Conservation (phyloP, 495 filamentous ascomycete species). For the Tuber aestivum region DNA sequence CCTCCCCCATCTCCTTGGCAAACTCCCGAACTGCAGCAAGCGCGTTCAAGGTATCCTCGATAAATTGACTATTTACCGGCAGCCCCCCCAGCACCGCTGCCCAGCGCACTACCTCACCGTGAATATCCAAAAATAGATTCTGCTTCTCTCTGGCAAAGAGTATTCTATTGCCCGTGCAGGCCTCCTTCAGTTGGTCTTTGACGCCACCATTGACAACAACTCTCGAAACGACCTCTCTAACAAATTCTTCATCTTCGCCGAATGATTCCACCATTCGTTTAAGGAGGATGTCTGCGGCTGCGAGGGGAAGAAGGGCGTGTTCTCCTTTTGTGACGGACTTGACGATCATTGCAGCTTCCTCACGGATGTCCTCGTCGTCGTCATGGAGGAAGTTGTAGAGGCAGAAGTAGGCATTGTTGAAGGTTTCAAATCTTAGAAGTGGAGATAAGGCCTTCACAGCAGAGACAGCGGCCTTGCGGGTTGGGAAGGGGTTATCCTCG, state of each 20-base stretch:
- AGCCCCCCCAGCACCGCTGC: slow-evolving; percentile 46
- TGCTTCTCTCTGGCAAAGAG: slow-evolving; percentile 86
- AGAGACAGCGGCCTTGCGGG: slow-evolving; percentile 26
- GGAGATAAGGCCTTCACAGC: slow-evolving; percentile 25
- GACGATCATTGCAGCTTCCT: slow-evolving; percentile 53
- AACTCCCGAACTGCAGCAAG: slow-evolving; percentile 10
- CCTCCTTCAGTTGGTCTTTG: slow-evolving; percentile 47
- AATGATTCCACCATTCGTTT: slow-evolving; percentile 31
- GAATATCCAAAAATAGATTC: slow-evolving; percentile 79
- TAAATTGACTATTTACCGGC: slow-evolving; percentile 43
- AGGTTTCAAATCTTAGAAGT: slow-evolving; percentile 10
- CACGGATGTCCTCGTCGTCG: slow-evolving; percentile 83
- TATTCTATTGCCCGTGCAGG: slow-evolving; percentile 58
- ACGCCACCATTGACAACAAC: slow-evolving; percentile 45
- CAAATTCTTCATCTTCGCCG: neutral
- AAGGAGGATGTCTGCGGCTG: slow-evolving; percentile 43
- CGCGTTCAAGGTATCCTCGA: slow-evolving; percentile 31
- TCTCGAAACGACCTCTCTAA: slow-evolving; percentile 30
- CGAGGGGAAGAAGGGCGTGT: slow-evolving; percentile 44
- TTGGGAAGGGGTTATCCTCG: slow-evolving; percentile 33
- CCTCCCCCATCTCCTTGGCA: slow-evolving; percentile 11
- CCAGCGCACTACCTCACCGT: slow-evolving; percentile 66
- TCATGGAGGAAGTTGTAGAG: slow-evolving; percentile 68
- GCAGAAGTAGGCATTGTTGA: slow-evolving; percentile 46
- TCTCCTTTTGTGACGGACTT: slow-evolving; percentile 43